Base-by-base conservation (phyloP, 257 asterid genomes). In the Mitragyna speciosa region DNA sequence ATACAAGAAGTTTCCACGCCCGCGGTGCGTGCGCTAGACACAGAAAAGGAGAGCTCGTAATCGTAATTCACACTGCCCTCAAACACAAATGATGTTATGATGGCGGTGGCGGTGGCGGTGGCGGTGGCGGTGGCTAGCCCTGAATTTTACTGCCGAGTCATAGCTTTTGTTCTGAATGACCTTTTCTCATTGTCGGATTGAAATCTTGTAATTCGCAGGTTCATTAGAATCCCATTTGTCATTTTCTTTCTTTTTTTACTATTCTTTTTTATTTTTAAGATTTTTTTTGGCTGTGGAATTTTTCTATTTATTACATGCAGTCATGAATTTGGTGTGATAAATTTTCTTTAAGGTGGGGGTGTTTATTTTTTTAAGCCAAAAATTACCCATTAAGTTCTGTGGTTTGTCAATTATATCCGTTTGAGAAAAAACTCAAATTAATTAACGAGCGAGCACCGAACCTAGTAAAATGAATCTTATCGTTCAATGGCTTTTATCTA, bases 191-290 rank as follows among this genome's bases (percentile, higher is more conserved):
- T 6, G 0, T 4, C n/a, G 31, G 70, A 56, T 14, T 41, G 47
- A 45, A n/a, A 51, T 52, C 63, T 58, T 52, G 19, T 52, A 36
- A 24, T 39, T 54, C 66, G 54, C 79, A 73, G 83, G 79, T 80
- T 67, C 45, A 54, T 24, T 22, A 51, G 0, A 47, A 28, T 31
- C 76, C 39, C 31, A 28, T 76, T 76, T 61, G 45, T 75, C 36
- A 33, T 41, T 74, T 39, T 72, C 17, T 0, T 20, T 39, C 26
- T 3, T 17, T 2, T 5, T 45, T 47, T 36, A 36, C 41, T 36
- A 36, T 36, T 4, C 41, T 36, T 24, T 45, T 26, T 3, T 28
- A 8, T 70, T 43, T 63, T 30, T 36, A 30, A 17, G 19, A 74
- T n/a, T 48, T 48, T n/a, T 15, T n/a, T 43, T 76, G 7, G 28